Base-by-base conservation (phyloP, 2,329 filamentous ascomycete genomes). In the Fusarium pseudograminearum region DNA sequence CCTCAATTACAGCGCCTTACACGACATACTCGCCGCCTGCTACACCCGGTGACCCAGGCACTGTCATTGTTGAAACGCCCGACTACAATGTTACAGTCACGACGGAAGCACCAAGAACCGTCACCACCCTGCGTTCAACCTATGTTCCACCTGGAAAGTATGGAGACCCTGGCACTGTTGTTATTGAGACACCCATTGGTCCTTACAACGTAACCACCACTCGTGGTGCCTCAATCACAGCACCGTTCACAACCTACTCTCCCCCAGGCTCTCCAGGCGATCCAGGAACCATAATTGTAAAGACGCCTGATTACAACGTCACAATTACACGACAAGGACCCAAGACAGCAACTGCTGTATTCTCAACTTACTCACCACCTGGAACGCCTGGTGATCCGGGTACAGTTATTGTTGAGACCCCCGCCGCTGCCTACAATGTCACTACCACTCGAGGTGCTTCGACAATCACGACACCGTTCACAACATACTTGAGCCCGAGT, bases 181-280 rank as follows among this genome's bases (percentile, higher is more conserved):
- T 67, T 11, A 28, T 67, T 6, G 64, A 67, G 50, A 66, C 57
- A 10, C 62, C 64, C 12, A 18, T 58, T 10, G 54, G 44, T 4
- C 48, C 61, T 31, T 66, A 61, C 24, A 67, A 67, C 7, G 56
- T 67, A 9, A 66, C 61, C 4, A 61, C 55, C 14, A 66, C 61
- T 22, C 48, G 54, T 4, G 54, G 62, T 22, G 62, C 46, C 31
- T 63, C 67, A 4, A 55, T 69, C 7, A 70, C 67, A 11, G 51
- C 50, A 18, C 44, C 61, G 1, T 52, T 63, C 11, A 70, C 67
- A 2, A 63, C 56, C 3, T 63, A 63, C 18, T 53, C 34, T 18
- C 57, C 60, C 1, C 47, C 60, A 28, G 56, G 45, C 4, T 28
- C 38, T 5, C 45, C 45, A 14, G 61, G 61, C 5, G 61, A 65